These are phyloP conservation scores for Niveomyces coronatus DNA, from an alignment of 2,329 filamentous ascomycete species.

Conservation along the genomic window DNA sequence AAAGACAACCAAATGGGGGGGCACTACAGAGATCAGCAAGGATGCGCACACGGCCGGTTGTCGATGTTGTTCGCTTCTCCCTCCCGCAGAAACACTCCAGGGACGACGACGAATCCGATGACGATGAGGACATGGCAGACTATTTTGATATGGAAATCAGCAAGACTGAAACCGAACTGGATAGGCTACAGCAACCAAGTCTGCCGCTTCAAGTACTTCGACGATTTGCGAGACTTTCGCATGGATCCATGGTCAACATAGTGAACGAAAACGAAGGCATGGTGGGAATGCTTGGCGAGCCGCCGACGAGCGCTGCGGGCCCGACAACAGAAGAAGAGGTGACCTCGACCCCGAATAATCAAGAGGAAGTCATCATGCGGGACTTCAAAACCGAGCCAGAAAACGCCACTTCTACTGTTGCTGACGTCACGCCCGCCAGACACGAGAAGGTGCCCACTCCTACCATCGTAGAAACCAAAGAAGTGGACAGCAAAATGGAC, in stretches of 20 bases:
- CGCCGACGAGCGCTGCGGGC: conserved; percentile 24
- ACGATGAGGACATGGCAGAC: conserved; percentile 49
- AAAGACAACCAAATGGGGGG: background rate
- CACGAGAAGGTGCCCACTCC: too few relatives aligned
- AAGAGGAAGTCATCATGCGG: background rate
- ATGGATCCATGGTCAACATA: conserved; percentile 39
- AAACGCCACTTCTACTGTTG: background rate
- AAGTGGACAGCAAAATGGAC: background rate
- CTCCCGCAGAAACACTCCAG: conserved; percentile 27
- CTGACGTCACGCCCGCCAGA: too few relatives aligned
- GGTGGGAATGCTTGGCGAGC: conserved; percentile 30
- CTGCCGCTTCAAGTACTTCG: conserved; percentile 31
- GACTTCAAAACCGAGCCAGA: background rate
- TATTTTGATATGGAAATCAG: conserved; percentile 44
- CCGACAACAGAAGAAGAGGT: conserved; percentile 10
- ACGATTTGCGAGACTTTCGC: conserved; percentile 36
- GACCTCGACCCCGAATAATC: too few relatives aligned
- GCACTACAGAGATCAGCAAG: conserved; percentile 11
- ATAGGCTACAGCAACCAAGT: conserved; percentile 32
- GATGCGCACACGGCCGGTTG: conserved; percentile 18
- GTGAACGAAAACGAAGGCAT: conserved; percentile 35
- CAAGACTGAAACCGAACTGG: conserved; percentile 39
- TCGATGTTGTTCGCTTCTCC: conserved; percentile 28
- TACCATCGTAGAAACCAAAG: background rate
- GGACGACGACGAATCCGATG: conserved; percentile 37